Evolutionary conservation across 2,329 filamentous ascomycete genomes (phyloP).

Genomic region (Ophioceras dolichostomum): DNA sequence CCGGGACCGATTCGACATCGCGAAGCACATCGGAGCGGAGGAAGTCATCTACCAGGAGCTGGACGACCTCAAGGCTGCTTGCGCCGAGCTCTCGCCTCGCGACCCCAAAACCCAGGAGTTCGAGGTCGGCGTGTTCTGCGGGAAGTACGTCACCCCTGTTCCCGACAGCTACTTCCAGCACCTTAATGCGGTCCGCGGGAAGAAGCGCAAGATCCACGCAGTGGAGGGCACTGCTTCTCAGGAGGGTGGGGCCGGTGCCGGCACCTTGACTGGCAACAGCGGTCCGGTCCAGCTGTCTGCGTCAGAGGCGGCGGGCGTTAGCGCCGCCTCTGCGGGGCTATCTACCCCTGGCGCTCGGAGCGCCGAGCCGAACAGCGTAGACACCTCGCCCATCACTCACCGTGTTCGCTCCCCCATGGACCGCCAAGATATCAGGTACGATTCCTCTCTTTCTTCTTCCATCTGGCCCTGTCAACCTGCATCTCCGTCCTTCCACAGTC

Average conservation of each 20-base stretch:
- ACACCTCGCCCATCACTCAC: not conserved
- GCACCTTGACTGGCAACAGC: not conserved
- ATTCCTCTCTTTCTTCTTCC: no score
- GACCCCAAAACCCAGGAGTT: constrained; percentile 49
- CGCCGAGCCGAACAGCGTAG: not conserved
- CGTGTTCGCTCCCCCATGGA: not conserved
- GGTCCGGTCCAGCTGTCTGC: not conserved
- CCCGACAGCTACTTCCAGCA: constrained; percentile 73
- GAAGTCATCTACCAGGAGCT: constrained; percentile 49
- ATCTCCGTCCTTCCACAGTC: no score
- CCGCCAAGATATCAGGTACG: constrained; percentile 7
- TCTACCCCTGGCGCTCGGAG: no score
- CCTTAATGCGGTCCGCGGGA: constrained; percentile 58
- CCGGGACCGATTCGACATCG: constrained; percentile 26
- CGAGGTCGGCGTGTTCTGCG: constrained; percentile 86
- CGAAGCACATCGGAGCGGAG: constrained; percentile 28
- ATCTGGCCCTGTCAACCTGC: not conserved
- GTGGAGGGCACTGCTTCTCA: not conserved
- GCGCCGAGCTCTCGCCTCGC: constrained; percentile 55
- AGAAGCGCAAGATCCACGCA: constrained; percentile 28
- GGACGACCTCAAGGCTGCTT: constrained; percentile 68
- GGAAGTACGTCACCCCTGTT: constrained; percentile 73
- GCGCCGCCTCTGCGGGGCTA: no score
- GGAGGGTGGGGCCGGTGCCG: no score
- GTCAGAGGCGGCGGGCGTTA: not conserved